Evolutionary conservation across 176 grass and related monocot genomes (phyloP).

Genomic region (Dactylis glomerata): DNA sequence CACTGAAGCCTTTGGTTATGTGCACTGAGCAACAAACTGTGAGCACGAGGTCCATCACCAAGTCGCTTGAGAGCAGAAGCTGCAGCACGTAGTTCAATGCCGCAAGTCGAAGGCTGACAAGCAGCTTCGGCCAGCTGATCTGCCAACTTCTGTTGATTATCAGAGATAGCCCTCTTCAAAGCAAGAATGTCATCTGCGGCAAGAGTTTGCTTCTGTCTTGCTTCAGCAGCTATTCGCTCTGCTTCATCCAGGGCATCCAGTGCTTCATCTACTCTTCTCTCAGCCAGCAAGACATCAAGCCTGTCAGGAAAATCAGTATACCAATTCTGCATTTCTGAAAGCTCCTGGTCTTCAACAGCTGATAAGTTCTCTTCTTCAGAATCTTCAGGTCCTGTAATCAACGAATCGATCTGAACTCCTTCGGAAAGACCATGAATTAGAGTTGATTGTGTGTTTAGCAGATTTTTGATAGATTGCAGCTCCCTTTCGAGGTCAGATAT

Average conservation of each 20-base stretch:
- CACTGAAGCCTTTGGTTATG: constrained; percentile 85
- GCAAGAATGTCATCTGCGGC: constrained; percentile 39
- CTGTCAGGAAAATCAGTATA: constrained; percentile 67
- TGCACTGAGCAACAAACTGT: constrained; percentile 76
- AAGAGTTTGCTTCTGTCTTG: constrained; percentile 52
- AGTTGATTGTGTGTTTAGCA: constrained; percentile 66
- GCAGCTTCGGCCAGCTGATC: constrained; percentile 91
- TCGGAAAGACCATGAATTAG: constrained; percentile 79
- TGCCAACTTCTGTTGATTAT: constrained; percentile 66
- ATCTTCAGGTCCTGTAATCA: constrained; percentile 40
- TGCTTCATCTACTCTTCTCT: constrained; percentile 87
- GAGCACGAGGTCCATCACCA: constrained; percentile 84
- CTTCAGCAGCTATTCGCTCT: constrained; percentile 54
- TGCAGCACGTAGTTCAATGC: constrained; percentile 75
- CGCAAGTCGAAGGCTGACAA: constrained; percentile 75
- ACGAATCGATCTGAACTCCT: constrained; percentile 72
- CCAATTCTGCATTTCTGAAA: constrained; percentile 78
- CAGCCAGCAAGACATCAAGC: constrained; percentile 78
- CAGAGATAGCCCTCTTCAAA: constrained; percentile 59
- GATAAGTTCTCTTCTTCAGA: constrained; percentile 40
- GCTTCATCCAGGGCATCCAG: constrained; percentile 85
- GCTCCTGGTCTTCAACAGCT: constrained; percentile 59
- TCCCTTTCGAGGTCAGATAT: constrained; percentile 95
- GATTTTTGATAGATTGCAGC: constrained; percentile 75
- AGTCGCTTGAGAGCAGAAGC: constrained; percentile 89